These are phyloP conservation scores for Globisporangium nodosum DNA, from an alignment of 352 stramenopile species.

Conservation along the genomic window DNA sequence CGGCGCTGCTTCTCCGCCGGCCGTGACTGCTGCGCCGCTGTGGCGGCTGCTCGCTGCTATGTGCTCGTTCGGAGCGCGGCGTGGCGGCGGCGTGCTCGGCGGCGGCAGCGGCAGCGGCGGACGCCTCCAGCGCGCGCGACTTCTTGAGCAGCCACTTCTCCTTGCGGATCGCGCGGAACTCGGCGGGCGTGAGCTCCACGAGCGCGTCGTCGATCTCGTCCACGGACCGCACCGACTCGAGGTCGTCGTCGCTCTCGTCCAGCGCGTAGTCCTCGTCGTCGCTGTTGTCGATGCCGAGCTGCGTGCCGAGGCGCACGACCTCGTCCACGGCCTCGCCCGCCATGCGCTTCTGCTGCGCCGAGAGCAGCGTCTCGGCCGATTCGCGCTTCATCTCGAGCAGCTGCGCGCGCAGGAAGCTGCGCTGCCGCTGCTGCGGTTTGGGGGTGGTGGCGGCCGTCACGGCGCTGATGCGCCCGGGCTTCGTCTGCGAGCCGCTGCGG, in stretches of 20 bases:
- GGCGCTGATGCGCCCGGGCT: constrained; percentile 25
- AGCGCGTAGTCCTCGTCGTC: constrained; percentile 30
- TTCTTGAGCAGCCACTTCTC: constrained; percentile 21
- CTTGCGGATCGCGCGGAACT: constrained; percentile 23
- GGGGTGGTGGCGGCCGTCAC: constrained; percentile 23
- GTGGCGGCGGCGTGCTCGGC: not conserved
- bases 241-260: constrained; percentile 30
- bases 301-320: constrained; percentile 16
- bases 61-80: constrained; percentile 15
- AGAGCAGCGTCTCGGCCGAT: constrained; percentile 46
- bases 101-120: constrained; percentile 1
- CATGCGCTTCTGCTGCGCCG: constrained; percentile 38
- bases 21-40: constrained; percentile 5
- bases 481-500: constrained; percentile 24
- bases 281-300: constrained; percentile 19
- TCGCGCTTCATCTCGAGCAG: constrained; percentile 76
- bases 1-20: constrained; percentile 4
- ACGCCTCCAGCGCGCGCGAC: constrained; percentile 10
- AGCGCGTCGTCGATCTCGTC: constrained; percentile 34
- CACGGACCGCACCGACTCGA: constrained; percentile 22
- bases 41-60: constrained; percentile 13
- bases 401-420: constrained; percentile 62
- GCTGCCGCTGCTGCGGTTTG: constrained; percentile 50
- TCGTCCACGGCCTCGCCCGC: constrained; percentile 32
- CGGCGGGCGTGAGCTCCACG: constrained; percentile 20